Base-by-base conservation (phyloP, 2,329 filamentous ascomycete species). In the Hirsutella rhossiliensis region DNA sequence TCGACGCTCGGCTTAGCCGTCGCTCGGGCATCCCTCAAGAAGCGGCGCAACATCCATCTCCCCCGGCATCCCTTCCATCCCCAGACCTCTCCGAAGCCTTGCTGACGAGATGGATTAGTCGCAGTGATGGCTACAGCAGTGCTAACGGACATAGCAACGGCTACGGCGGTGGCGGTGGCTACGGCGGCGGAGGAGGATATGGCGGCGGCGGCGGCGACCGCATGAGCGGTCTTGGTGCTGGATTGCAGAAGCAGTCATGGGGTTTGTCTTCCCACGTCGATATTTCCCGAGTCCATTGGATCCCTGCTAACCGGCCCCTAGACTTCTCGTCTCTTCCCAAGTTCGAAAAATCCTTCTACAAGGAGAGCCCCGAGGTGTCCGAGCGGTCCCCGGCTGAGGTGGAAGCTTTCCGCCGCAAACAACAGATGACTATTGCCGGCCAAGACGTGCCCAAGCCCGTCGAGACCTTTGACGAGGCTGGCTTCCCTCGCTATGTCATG, bases 341-440 rank as follows among this genome's bases (percentile, higher is more conserved):
- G 68, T 98, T 98, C 69, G 92, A 98, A 64, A 98, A 98, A 71
- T 89, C 86, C 9, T 98, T 98, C 72, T 98, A 98, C 78, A 95
- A 97, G 73, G 92, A 97, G 69, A 82, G 92, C 61, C 75, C 82
- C 29, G 78, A 79, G 47, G 90, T 98, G 48, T 67, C 80, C 49
- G 72, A 66, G 56, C 86, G 92, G 59, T 80, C 87, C 12, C 63
- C 77, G 37, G 77, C 78, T 45, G 90, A 97, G 50, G 84, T 98
- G 46, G 84, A 89, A 27, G 84, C 81, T 45, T 98, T 95, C 75
- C 85, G 92, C 61, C 80, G 78, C 60, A 79, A 87, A 60, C 80
- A 92, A 58, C 75, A 87, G 59, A 96, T 98, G 66, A 77, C 87
- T 39, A 75, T 97, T 44, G 74, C 83, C 56, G 92, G 92, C 50